Conservation (phyloP, 2,329 filamentous ascomycete genomes). For the Aureobasidium mangrovei region DNA sequence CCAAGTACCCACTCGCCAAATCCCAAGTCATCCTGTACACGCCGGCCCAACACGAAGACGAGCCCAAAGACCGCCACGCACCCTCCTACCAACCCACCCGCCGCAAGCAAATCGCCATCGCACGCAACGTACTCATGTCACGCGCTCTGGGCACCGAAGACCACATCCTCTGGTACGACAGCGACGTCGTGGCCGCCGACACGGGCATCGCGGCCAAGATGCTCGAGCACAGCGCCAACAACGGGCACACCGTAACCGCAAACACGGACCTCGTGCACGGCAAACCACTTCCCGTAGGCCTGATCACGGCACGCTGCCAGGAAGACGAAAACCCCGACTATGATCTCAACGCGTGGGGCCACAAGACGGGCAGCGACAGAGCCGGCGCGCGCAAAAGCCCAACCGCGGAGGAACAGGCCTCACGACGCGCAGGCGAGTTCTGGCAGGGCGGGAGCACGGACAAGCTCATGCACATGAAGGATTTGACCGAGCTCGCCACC, state of each 20-base stretch:
- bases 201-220: not conserved
- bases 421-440: no score
- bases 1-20: not conserved
- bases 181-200: not conserved
- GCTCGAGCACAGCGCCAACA: not conserved
- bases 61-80: not conserved
- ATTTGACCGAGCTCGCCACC: conserved; percentile 20
- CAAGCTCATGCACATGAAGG: not conserved
- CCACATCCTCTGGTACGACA: conserved; percentile 3
- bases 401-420: no score
- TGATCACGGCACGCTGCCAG: not conserved
- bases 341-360: not conserved
- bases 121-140: not conserved
- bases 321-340: not conserved
- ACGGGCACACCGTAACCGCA: not conserved
- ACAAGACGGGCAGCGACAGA: not conserved
- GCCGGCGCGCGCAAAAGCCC: no score
- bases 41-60: not conserved
- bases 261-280: not conserved
- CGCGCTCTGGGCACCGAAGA: not conserved
- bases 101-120: not conserved
- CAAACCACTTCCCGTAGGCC: not conserved
- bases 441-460: no score
- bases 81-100: not conserved
- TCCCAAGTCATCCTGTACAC: not conserved